These are phyloP conservation scores for Talaromyces piceae DNA, from an alignment of 2,329 filamentous ascomycete species.

Conservation along the genomic window DNA sequence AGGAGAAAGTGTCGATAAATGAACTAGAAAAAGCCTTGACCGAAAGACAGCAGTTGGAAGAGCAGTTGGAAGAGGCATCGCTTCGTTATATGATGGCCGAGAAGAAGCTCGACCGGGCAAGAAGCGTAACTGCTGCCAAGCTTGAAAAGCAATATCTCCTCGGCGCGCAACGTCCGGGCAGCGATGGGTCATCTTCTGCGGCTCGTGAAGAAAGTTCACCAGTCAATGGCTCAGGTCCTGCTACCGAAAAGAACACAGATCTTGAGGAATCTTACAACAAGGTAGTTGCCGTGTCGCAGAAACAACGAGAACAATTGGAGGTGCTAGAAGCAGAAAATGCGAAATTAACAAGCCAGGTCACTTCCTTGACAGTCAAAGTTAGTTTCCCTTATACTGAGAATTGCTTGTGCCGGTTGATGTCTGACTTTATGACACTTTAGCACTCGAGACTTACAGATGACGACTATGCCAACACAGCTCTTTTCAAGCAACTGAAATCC, in stretches of 20 bases:
- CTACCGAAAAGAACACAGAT: constrained; percentile 54
- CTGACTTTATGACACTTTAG: constrained; percentile 34
- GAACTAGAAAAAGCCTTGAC: constrained; percentile 66
- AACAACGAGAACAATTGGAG: constrained; percentile 84
- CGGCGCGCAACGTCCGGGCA: constrained; percentile 48
- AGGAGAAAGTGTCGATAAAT: constrained; percentile 72
- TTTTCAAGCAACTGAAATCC: constrained; percentile 84
- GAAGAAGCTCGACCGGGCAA: constrained; percentile 83
- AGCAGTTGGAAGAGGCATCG: constrained; percentile 80
- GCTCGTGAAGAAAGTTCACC: constrained; percentile 47
- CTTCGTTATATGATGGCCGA: constrained; percentile 91
- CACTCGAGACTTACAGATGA: constrained; percentile 75
- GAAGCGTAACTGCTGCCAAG: constrained; percentile 83
- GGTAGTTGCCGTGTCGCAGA: constrained; percentile 64
- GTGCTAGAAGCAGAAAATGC: constrained; percentile 70
- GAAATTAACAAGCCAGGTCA: constrained; percentile 68
- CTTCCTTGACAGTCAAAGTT: constrained; percentile 56
- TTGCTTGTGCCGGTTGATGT: constrained; percentile 6
- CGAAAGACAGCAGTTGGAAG: constrained; percentile 78
- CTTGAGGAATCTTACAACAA: constrained; percentile 71
- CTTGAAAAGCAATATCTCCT: constrained; percentile 82
- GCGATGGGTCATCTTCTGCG: constrained; percentile 38
- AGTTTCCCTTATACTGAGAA: constrained; percentile 17
- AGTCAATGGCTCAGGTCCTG: constrained; percentile 48
- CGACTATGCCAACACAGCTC: constrained; percentile 83